phyloP scores from a whole-genome alignment of 1,284 basidiomycete genomes.

The Ceratobasidium sp. region DNA sequence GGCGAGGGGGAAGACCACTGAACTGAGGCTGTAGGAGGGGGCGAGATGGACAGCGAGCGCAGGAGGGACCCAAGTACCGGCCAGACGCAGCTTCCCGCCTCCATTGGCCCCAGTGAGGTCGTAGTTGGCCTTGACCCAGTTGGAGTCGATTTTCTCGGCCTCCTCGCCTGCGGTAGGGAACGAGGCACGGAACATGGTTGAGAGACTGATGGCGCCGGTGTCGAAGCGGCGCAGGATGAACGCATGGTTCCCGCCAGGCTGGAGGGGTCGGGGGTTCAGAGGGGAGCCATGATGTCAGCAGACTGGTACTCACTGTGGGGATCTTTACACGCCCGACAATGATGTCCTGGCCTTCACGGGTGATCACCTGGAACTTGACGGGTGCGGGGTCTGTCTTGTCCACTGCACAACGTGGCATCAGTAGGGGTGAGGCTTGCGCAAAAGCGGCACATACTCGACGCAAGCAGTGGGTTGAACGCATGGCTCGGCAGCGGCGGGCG shows the following conservation, averaged over 20 bases:
- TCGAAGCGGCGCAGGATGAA: slow-evolving; percentile 96
- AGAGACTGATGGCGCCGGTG: slow-evolving; percentile 92
- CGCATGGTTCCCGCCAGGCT: slow-evolving; percentile 77
- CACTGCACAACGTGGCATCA: slow-evolving; percentile 33
- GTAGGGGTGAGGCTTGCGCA: neutral
- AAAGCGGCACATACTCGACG: slow-evolving; percentile 30
- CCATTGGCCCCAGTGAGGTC: slow-evolving; percentile 87
- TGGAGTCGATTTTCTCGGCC: slow-evolving; percentile 83
- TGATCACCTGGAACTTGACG: slow-evolving; percentile 86
- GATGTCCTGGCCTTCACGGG: slow-evolving; percentile 82
- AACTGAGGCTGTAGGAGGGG: slow-evolving; percentile 62
- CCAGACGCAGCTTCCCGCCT: slow-evolving; percentile 72
- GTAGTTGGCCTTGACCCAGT: slow-evolving; percentile 83
- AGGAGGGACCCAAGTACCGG: slow-evolving; percentile 88
- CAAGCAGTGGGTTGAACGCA: slow-evolving; percentile 38
- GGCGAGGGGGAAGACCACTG: slow-evolving; percentile 71
- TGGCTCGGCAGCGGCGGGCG: slow-evolving; percentile 39
- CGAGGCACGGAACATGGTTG: slow-evolving; percentile 97
- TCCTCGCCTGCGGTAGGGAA: slow-evolving; percentile 85
- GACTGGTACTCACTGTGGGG: slow-evolving; percentile 76
- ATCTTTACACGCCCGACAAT: slow-evolving; percentile 94
- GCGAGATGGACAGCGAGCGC: slow-evolving; percentile 66
- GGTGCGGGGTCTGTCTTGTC: slow-evolving; percentile 45
- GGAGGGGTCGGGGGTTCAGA: slow-evolving; percentile 27
- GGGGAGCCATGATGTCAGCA: slow-evolving; percentile 12